A percentile compares a stretch with the other conserved stretches of the same genome.
These are phyloP conservation scores for Rhodotorula sp. DNA, from an alignment of 1,284 basidiomycete genomes.

Conservation along the genomic window DNA sequence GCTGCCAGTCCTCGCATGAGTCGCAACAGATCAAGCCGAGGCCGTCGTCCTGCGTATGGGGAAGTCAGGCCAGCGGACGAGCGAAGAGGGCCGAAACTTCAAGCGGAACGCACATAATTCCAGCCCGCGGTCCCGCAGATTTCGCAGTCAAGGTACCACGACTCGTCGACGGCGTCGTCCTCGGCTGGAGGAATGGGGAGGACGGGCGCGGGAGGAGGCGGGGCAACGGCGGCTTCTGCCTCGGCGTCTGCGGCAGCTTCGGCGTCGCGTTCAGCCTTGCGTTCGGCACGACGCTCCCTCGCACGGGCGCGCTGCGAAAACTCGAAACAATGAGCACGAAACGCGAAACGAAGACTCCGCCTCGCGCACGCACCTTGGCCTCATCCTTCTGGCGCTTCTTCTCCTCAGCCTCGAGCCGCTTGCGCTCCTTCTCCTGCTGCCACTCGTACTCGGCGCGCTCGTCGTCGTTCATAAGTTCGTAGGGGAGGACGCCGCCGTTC, in stretches of 20 bases:
- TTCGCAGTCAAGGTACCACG: slow-evolving; percentile 82
- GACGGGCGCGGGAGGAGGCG: slow-evolving; percentile 13
- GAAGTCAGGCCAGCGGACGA: slow-evolving; percentile 3
- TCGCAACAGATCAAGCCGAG: slow-evolving; percentile 74
- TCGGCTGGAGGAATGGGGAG: slow-evolving; percentile 5
- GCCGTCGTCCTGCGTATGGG: slow-evolving; percentile 62
- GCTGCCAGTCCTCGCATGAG: slow-evolving; percentile 67
- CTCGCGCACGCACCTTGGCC: slow-evolving; percentile 45
- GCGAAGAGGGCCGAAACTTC: neutral
- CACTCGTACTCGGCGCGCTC: slow-evolving; percentile 38
- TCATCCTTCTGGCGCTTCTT: slow-evolving; percentile 57
- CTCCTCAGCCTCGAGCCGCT: slow-evolving; percentile 30
- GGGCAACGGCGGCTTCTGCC: slow-evolving; percentile 1
- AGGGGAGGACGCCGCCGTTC: slow-evolving; percentile 30
- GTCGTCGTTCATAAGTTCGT: slow-evolving; percentile 17
- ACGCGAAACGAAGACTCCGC: neutral
- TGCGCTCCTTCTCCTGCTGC: slow-evolving; percentile 39
- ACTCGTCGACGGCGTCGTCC: slow-evolving; percentile 46
- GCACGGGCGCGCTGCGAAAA: slow-evolving; percentile 7
- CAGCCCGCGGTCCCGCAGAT: slow-evolving; percentile 67
- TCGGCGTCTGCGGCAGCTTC: slow-evolving; percentile 17
- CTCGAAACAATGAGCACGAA: neutral
- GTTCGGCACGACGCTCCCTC: slow-evolving; percentile 21
- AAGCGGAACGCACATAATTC: slow-evolving; percentile 59
- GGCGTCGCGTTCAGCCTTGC: slow-evolving; percentile 58